Percentiles rank a stretch among this genome's conserved stretches.
Conservation (phyloP, 108 stramenopile genomes). For the Nannochloropsis granulata region DNA sequence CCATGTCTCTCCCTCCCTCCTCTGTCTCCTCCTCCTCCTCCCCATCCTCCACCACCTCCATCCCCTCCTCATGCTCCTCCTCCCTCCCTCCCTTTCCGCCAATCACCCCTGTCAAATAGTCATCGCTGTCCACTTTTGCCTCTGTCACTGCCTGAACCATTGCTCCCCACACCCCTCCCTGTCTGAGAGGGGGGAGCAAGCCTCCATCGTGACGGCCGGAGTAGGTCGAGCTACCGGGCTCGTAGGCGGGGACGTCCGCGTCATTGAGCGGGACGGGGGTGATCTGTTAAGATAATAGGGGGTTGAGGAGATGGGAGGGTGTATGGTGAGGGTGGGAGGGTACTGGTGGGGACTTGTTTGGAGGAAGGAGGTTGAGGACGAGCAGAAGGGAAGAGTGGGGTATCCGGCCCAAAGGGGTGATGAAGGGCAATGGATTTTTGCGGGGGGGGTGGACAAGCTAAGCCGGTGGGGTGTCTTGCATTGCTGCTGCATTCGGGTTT, state of each 20-base stretch:
- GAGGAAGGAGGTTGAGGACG: too few relatives aligned
- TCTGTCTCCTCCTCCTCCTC: not conserved
- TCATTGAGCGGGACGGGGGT: not conserved
- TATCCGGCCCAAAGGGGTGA: too few relatives aligned
- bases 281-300: not conserved
- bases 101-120: not conserved
- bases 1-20: not conserved
- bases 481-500: too few relatives aligned
- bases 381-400: too few relatives aligned
- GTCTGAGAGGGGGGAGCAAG: not conserved
- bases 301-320: too few relatives aligned
- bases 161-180: not conserved
- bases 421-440: too few relatives aligned
- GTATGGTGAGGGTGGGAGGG: too few relatives aligned
- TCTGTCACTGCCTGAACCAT: not conserved
- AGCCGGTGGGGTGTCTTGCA: too few relatives aligned
- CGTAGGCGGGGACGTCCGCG: not conserved
- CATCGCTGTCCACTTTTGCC: not conserved
- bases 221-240: not conserved
- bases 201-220: not conserved
- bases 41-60: not conserved
- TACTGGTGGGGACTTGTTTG: too few relatives aligned
- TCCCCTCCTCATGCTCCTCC: not conserved
- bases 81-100: not conserved
- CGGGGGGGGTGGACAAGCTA: too few relatives aligned